These are phyloP conservation scores for Trichaptum fuscoviolaceum DNA, from an alignment of 768 basidiomycete genomes.

Conservation along the genomic window DNA sequence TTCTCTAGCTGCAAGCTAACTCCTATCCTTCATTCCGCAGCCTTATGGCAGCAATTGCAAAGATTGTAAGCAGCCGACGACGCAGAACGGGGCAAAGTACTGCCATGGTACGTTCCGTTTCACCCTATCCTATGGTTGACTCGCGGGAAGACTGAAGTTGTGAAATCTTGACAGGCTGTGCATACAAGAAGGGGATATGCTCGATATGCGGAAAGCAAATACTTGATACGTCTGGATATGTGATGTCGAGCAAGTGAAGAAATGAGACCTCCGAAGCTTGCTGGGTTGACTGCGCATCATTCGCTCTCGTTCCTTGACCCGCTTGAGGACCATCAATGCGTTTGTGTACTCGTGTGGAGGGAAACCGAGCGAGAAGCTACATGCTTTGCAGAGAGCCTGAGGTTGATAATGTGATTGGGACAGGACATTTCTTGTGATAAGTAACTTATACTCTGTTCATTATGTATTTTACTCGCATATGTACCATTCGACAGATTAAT, in stretches of 20 bases:
- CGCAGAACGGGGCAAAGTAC: conserved; percentile 85
- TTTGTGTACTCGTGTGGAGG: no score
- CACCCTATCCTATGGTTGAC: background rate
- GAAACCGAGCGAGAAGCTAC: no score
- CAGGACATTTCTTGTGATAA: background rate
- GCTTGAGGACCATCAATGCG: no score
- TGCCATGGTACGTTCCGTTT: conserved; percentile 63
- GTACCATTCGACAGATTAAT: background rate
- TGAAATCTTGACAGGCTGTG: conserved; percentile 53
- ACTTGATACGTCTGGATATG: conserved; percentile 76
- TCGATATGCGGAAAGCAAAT: conserved; percentile 86
- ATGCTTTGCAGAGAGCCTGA: no score
- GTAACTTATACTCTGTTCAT: background rate
- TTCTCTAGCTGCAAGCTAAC: background rate
- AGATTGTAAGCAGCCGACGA: conserved; percentile 78
- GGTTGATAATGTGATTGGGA: no score
- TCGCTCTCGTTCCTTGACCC: no score
- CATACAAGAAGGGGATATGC: conserved; percentile 82
- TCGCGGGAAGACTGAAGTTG: background rate
- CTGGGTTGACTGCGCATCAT: background rate
- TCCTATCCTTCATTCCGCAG: conserved; percentile 28
- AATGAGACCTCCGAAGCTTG: background rate
- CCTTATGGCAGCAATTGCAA: conserved; percentile 86
- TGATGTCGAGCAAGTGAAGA: conserved; percentile 75
- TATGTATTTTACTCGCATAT: background rate